Evolutionary conservation across 805 yeast genomes (phyloP), one percentile per base, ranked within the genome.

Genomic region (Candida orba): DNA sequence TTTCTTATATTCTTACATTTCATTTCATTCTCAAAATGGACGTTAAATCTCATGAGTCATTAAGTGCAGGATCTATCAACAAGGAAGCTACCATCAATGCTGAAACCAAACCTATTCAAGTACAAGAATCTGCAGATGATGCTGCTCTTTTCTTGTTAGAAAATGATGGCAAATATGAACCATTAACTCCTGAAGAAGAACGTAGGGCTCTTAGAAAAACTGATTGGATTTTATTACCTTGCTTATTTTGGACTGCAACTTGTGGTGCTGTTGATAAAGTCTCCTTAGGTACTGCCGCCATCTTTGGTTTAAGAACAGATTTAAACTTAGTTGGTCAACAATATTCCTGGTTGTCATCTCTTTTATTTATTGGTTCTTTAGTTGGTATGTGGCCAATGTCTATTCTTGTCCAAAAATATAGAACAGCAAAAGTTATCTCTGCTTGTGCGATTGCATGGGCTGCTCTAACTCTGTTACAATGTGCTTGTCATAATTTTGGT

Each of bases 201-300:
- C 50, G 51, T 22, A 47, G 45, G 23, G 58, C 62, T 37, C 56
- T 68, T 36, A 57, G 67, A 50, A 70, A 62, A 44, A 66, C 68
- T 18, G 73, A 69, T 50, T 51, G 57, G 49, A 57, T 56, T 42
- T 50, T 69, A 34, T 46, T 69, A 42, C 73, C 73, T 3, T 49
- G 63, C 31, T 58, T 65, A 35, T 67, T 64, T 46, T 50, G 54
- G 48, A 54, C 66, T 12, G 65, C 63, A 40, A 59, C 66, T 29
- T 52, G 53, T 37, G 68, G 68, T 48, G 66, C 66, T 44, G 66
- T 72, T 58, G 78, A 73, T 52, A 73, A 73, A 47, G 58, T 63
- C 15, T 62, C 72, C 10, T 59, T 65, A 23, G 58, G 70, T 13
- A 69, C 67, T 49, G 77, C 77, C 5, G 68, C 76, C 6, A 61